Percentiles rank a stretch among this genome's conserved stretches.
phyloP scores from a whole-genome alignment of 192 early-diverging fungal genomes.

The Coemansia sp. region DNA sequence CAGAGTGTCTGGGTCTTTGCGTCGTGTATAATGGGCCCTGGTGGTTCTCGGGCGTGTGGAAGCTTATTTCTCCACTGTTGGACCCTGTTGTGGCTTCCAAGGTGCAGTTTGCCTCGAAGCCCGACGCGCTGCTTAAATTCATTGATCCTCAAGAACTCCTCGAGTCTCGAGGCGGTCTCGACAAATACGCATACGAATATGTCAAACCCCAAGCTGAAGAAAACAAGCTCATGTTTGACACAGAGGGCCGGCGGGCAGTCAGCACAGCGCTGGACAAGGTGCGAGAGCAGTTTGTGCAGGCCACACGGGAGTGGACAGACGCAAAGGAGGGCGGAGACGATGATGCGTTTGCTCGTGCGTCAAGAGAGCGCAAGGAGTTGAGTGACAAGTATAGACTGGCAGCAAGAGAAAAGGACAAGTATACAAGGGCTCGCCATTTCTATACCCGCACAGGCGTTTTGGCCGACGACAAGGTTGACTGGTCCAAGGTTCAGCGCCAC shows the following conservation, averaged over 20 bases:
- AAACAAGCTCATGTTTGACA: slow-evolving; percentile 57
- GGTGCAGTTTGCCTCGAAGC: slow-evolving; percentile 72
- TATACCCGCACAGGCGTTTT: slow-evolving; percentile 52
- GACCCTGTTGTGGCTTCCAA: slow-evolving; percentile 90
- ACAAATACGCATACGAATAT: slow-evolving; percentile 61
- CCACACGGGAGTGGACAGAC: slow-evolving; percentile 55
- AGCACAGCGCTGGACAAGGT: slow-evolving; percentile 40
- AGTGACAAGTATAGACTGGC: slow-evolving; percentile 36
- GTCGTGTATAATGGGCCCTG: slow-evolving; percentile 90
- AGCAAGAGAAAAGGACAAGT: slow-evolving; percentile 55
- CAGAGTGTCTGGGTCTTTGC: slow-evolving; percentile 78
- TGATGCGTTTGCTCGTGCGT: slow-evolving; percentile 29
- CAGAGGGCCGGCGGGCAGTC: slow-evolving; percentile 42
- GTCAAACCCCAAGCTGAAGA: slow-evolving; percentile 52
- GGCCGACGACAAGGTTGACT: slow-evolving; percentile 33
- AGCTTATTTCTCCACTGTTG: slow-evolving; percentile 77
- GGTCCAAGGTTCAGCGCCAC: slow-evolving; percentile 31
- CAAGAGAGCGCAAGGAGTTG: slow-evolving; percentile 23
- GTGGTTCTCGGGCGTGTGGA: slow-evolving; percentile 86
- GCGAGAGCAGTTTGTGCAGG: slow-evolving; percentile 46
- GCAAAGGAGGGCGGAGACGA: slow-evolving; percentile 35
- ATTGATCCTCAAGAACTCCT: slow-evolving; percentile 66
- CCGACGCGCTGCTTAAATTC: slow-evolving; percentile 64
- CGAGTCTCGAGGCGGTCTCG: slow-evolving; percentile 62
- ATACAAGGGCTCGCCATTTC: slow-evolving; percentile 49